Conservation (phyloP, 1,139 yeast species). For the Yamadazyma dushanensis region DNA sequence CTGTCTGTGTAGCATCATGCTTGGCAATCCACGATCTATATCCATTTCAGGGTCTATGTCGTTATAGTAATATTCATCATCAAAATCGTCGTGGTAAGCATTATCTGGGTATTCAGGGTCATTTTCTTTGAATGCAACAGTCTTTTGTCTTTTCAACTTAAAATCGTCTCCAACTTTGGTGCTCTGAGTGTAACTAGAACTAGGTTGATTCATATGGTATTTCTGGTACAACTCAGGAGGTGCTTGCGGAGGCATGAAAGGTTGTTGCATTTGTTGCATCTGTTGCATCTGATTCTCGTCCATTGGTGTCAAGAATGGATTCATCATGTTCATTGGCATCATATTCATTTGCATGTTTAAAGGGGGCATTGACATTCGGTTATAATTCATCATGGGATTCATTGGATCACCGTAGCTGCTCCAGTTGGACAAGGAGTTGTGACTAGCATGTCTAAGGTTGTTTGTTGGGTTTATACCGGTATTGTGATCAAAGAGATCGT, state of each 20-base stretch:
- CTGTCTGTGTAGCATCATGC: slow-evolving; percentile 22
- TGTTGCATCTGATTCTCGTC: not conserved
- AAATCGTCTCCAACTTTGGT: slow-evolving; percentile 24
- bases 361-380: not conserved
- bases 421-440: too few species aligned
- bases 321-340: slow-evolving; percentile 2
- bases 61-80: slow-evolving; percentile 20
- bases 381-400: not conserved
- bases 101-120: slow-evolving; percentile 39
- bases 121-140: slow-evolving; percentile 35
- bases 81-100: slow-evolving; percentile 14
- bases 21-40: slow-evolving; percentile 13
- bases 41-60: slow-evolving; percentile 10
- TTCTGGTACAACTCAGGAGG: slow-evolving; percentile 12
- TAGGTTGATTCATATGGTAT: slow-evolving; percentile 12
- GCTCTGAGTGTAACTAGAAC: slow-evolving; percentile 18
- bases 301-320: not conserved
- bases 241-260: slow-evolving; percentile 15
- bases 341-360: not conserved
- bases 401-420: too few species aligned
- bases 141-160: slow-evolving; percentile 22
- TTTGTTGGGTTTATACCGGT: too few species aligned
- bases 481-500: slow-evolving; percentile 15
- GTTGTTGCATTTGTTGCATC: slow-evolving; percentile 2
- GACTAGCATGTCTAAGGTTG: too few species aligned